Base-by-base conservation (phyloP, 345 rosid species). In the Brassica rapa region DNA sequence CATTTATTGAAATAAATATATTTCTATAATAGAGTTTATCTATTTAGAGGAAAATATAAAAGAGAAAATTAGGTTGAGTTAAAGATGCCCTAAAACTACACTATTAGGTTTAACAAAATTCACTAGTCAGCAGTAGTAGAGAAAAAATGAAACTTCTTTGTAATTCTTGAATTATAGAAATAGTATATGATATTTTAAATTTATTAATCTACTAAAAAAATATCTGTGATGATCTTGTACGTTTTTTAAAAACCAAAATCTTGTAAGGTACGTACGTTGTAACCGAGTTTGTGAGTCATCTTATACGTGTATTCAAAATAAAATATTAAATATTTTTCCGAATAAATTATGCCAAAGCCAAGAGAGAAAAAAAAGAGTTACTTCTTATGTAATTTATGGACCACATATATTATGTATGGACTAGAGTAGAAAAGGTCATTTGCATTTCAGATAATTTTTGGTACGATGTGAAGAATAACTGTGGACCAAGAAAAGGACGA, bases 401-500 rank as follows among this genome's bases (percentile, higher is more conserved):
- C 74, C 74, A 71, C 74, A 35, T 32, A 35, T 33, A 32, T 21
- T 23, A 71, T 57, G 8, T 71, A 66, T 66, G 71, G 35, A 66
- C 71, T 66, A 41, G 19, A 24, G 33, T 66, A 43, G 12, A 39
- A 66, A 64, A 21, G 70, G 33, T 56, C 32, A 33, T 70, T 59
- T 56, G 64, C 53, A 12, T 32, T 32, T 70, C 14, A 21, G 11
- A 21, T 33, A 35, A 70, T n/a, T 9, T 16, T 16, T 16, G 66
- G 64, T 70, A 70, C 32, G 25, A 70, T 33, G 8, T 25, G 32
- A 62, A 62, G 60, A 62, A 15, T 72, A 25, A 72, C 29, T 61
- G 76, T 71, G 43, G 76, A 62, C 77, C 60, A 46, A 62, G 49
- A 62, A 73, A 46, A 73, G 21, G 69, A 73, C 77, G 62, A 62